A percentile compares a stretch with the other conserved stretches of the same genome.
phyloP scores from a whole-genome alignment of 1,284 basidiomycete species.

The Cutaneotrichosporon sp. region DNA sequence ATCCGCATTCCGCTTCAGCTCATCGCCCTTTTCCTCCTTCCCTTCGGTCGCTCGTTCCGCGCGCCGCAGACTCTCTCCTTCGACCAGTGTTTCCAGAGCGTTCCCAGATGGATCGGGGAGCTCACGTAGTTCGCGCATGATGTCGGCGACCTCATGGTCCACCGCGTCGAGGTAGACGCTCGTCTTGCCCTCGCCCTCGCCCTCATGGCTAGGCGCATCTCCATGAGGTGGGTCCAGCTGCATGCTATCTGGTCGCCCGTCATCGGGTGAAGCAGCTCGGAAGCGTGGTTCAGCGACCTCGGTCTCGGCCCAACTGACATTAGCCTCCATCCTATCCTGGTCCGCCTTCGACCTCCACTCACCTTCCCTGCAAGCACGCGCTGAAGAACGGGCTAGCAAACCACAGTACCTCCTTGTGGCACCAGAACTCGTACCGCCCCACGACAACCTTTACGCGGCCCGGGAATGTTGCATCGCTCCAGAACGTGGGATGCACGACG shows the following conservation, averaged over 20 bases:
- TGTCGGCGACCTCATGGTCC: slow-evolving; percentile 33
- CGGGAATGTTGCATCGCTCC: slow-evolving; percentile 32
- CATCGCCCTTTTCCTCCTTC: neutral
- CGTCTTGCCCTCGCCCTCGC: neutral
- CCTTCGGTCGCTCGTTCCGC: neutral
- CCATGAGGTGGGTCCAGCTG: neutral
- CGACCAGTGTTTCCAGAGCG: slow-evolving; percentile 13
- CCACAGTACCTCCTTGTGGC: slow-evolving; percentile 50
- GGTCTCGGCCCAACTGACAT: slow-evolving; percentile 46
- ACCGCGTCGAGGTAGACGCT: slow-evolving; percentile 43
- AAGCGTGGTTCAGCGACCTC: slow-evolving; percentile 6
- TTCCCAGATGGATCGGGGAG: slow-evolving; percentile 30
- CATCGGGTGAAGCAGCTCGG: neutral
- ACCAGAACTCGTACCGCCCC: slow-evolving; percentile 47
- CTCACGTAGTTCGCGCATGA: slow-evolving; percentile 39
- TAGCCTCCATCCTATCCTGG: neutral
- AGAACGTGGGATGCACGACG: slow-evolving; percentile 44
- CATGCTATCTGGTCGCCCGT: neutral
- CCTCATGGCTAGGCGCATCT: neutral
- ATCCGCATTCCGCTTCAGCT: neutral
- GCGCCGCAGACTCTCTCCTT: slow-evolving; percentile 5
- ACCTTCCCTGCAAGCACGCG: slow-evolving; percentile 45
- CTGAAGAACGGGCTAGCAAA: slow-evolving; percentile 52
- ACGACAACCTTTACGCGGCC: slow-evolving; percentile 48
- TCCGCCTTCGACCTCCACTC: slow-evolving; percentile 17